Evolutionary conservation across 1,284 basidiomycete species (phyloP).

Genomic region (Stereum hirsutum): DNA sequence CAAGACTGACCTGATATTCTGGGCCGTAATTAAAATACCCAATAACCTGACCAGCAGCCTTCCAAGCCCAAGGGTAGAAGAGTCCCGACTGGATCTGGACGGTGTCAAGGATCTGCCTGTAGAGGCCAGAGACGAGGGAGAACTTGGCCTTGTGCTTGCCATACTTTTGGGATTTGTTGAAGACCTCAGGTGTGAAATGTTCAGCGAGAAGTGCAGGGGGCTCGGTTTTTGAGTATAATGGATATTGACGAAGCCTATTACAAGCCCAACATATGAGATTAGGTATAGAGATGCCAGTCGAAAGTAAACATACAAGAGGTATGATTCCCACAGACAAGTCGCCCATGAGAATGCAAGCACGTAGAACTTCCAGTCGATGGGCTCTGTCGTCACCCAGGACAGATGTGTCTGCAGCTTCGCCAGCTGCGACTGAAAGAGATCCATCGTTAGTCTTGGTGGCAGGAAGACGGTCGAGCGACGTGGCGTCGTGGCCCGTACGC

Average conservation of each 20-base stretch:
- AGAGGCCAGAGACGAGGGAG: constrained; percentile 63
- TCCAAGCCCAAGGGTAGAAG: constrained; percentile 74
- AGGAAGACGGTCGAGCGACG: neutral
- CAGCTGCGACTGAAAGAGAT: constrained; percentile 47
- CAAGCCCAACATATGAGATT: neutral
- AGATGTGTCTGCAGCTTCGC: constrained; percentile 38
- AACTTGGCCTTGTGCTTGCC: constrained; percentile 90
- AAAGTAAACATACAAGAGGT: constrained; percentile 53
- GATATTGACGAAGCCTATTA: constrained; percentile 72
- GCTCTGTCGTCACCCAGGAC: constrained; percentile 25
- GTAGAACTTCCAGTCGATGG: constrained; percentile 26
- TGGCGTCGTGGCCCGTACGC: neutral
- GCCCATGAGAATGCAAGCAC: constrained; percentile 64
- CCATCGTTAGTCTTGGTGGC: constrained; percentile 42
- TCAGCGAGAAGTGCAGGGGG: constrained; percentile 70
- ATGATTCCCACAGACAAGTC: constrained; percentile 78
- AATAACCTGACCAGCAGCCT: constrained; percentile 40
- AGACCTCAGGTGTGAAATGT: constrained; percentile 70
- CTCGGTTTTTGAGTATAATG: constrained; percentile 68
- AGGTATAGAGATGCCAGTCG: neutral
- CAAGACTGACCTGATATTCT: constrained; percentile 57
- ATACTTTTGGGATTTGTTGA: constrained; percentile 87
- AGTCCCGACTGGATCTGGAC: constrained; percentile 66
- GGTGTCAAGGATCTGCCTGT: constrained; percentile 68
- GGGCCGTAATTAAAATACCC: constrained; percentile 49